Base-by-base conservation (phyloP, 495 filamentous ascomycete species). In the Neurospora tetrasperma region DNA sequence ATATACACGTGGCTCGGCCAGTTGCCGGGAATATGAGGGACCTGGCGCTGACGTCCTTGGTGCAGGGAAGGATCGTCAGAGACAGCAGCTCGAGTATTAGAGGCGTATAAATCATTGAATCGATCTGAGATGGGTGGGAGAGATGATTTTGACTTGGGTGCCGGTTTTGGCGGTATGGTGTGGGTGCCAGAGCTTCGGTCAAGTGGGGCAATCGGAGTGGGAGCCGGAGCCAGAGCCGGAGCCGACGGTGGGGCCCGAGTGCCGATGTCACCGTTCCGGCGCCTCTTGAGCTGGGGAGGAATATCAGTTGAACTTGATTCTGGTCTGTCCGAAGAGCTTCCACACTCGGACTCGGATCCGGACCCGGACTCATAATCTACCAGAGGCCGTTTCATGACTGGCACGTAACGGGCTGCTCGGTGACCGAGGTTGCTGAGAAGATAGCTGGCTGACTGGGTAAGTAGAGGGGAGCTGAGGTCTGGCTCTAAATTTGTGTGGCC, bases 1-100 rank as follows among this genome's bases (percentile, higher is more conserved):
- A 98, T 84, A 80, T 96, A 99, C 27, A 98, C 76, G 80, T 97
- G 94, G 20, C 90, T 94, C 2, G 96, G 92, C 96, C 96, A 99
- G 82, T 92, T 92, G 31, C 96, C 96, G 70, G 91, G 88, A 14
- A 95, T 83, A 81, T 99, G 96, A 3, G 96, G 94, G 54, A 89
- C 92, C 54, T 88, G 87, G 35, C 96, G 86, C 78, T 90, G 92
- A 54, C 94, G 88, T 40, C 96, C 96, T 40, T 90, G 90, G 81
- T 99, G 96, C 41, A 99, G 85, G 71, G 83, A 83, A 0, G 96
- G 94, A 75, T 97, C 91, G 81, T 99, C 96, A 73, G 82, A 82
- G 38, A 89, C 90, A 79, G 92, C 92, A 71, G 90, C 82, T 46
- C 94, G 88, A 70, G 90, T 88, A 59, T 88, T 87, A 5, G 90